Percentiles rank a stretch among this genome's conserved stretches.
phyloP scores from a whole-genome alignment of 2,329 filamentous ascomycete species.

The Fusarium sp. region DNA sequence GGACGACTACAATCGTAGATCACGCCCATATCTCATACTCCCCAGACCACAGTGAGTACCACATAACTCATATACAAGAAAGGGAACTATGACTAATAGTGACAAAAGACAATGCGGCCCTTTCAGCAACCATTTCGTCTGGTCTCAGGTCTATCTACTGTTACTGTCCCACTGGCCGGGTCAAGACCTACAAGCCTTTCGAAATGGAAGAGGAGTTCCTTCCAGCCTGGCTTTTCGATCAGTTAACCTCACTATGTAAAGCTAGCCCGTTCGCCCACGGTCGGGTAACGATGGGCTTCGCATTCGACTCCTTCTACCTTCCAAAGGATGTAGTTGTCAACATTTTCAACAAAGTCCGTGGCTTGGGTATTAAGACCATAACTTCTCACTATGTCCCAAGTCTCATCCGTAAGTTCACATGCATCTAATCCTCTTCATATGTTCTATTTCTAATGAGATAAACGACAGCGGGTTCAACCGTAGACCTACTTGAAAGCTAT shows the following conservation, averaged over 20 bases:
- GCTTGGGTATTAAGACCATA: background rate
- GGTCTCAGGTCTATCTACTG: constrained; percentile 10
- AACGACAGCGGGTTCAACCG: background rate
- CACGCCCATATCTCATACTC: constrained; percentile 12
- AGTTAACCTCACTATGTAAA: background rate
- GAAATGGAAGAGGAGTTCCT: background rate
- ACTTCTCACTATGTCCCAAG: constrained; percentile 12
- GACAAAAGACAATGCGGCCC: background rate
- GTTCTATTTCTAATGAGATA: rapidly evolving
- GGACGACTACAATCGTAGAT: background rate
- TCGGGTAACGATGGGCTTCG: constrained; percentile 8
- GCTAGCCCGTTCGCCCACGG: background rate
- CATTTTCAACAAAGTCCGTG: background rate
- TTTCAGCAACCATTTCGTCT: constrained; percentile 1
- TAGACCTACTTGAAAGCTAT: background rate
- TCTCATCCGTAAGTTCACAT: background rate
- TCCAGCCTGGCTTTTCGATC: background rate
- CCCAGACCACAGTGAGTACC: constrained; percentile 4
- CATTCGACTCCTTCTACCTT: constrained; percentile 8
- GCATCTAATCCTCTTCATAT: rapidly evolving
- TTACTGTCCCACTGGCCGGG: background rate
- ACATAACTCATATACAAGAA: too few species aligned
- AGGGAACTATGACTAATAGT: too few species aligned
- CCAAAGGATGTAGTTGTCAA: background rate
- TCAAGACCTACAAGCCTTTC: constrained; percentile 14